Percentiles rank a stretch among this genome's conserved stretches.
phyloP scores from a whole-genome alignment of 2,329 filamentous ascomycete species.

The Phoma herbarum region DNA sequence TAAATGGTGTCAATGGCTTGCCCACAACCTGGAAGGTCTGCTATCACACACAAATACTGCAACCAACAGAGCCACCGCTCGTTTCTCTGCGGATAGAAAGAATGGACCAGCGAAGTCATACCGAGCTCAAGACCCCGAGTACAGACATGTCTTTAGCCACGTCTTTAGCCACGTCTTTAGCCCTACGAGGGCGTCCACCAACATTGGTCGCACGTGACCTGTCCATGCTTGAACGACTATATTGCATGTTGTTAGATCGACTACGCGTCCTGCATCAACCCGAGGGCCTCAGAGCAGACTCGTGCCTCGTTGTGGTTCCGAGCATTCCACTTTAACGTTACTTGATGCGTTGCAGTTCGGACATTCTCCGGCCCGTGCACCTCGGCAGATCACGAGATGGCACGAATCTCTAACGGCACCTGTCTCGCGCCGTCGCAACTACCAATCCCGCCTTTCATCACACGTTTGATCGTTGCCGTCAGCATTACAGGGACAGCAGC shows the following conservation, averaged over 20 bases:
- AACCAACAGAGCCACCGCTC: neutral
- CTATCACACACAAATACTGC: neutral
- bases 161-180: neutral
- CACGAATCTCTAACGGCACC: slow-evolving; percentile 42
- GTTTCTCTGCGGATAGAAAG: neutral
- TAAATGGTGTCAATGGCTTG: neutral
- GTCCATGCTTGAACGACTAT: slow-evolving; percentile 5
- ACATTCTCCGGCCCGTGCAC: slow-evolving; percentile 35
- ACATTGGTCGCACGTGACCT: neutral
- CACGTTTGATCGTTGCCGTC: slow-evolving; percentile 25
- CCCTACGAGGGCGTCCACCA: neutral
- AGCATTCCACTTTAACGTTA: slow-evolving; percentile 30
- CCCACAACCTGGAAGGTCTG: neutral
- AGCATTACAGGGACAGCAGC: slow-evolving; percentile 34
- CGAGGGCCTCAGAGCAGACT: slow-evolving; percentile 7
- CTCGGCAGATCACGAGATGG: slow-evolving; percentile 20
- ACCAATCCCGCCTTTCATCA: slow-evolving; percentile 30
- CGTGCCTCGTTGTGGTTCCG: slow-evolving; percentile 20
- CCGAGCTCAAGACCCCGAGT: neutral
- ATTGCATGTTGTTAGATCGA: slow-evolving; percentile 1
- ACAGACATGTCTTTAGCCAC: neutral
- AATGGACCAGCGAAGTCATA: neutral
- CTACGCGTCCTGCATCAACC: slow-evolving; percentile 19
- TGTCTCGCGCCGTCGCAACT: slow-evolving; percentile 35
- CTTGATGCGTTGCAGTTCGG: slow-evolving; percentile 21